Base-by-base conservation (phyloP, 2,329 filamentous ascomycete genomes). In the Proliferodiscus dingleyae region DNA sequence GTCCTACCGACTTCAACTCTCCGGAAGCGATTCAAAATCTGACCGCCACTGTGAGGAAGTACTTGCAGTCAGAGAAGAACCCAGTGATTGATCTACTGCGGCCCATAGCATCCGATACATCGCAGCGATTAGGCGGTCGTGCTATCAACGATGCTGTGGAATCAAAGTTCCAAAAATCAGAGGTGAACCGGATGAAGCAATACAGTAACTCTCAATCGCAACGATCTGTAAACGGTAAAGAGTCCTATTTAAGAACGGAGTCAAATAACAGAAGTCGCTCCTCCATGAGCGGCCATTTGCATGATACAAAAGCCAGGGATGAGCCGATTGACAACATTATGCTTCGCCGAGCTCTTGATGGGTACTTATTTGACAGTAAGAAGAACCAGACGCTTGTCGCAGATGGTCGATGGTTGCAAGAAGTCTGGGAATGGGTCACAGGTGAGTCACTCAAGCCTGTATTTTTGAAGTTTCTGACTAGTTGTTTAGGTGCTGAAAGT, bases 361-460 rank as follows among this genome's bases (percentile, higher is more conserved):
- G 71, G 44, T 85, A 84, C 51, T 65, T 83, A 0, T 82, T 84
- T 50, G 71, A 89, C 57, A 81, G 80, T 47, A 66, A 68, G 13
- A 75, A 70, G 38, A 93, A 93, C 58, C 75, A 77, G 50, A 67
- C 73, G 5, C 75, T 90, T n/a, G 74, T 86, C 1, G 70, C 74
- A 5, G 85, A 88, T 49, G 83, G 90, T 57, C 78, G 77, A 23
- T 87, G 85, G 78, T 70, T 91, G n/a, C 75, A 81, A 46, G 83
- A 86, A 45, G 69, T 87, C n/a, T 94, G 88, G 88, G 77, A 80
- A 37, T 87, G 86, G 73, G 72, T 90, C 38, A 73, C 77, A 47
- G 80, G 85, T 81, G 59, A 60, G 70, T 73, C 53, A n/a, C 10
- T 15, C 38, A 32, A 23, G 43, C 13, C 26, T 4, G 16, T 41